phyloP scores from a whole-genome alignment of 2,329 filamentous ascomycete species.

The Pyrenophora graminea region DNA sequence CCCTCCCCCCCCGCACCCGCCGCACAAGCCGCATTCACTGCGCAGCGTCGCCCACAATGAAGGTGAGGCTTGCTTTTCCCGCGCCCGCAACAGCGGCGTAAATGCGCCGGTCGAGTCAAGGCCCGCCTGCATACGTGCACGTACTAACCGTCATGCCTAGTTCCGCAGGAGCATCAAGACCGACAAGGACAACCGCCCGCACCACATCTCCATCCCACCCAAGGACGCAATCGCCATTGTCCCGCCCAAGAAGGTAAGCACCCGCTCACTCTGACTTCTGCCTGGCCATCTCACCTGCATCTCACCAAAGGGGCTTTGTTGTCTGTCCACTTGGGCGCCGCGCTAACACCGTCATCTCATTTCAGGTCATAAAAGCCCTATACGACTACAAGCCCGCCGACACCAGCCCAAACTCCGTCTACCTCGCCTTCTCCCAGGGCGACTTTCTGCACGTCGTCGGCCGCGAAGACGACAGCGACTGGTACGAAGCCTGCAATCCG shows the following conservation, averaged over 20 bases:
- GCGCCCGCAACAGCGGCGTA: constrained; percentile 8
- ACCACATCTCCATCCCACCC: constrained; percentile 75
- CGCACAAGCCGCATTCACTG: constrained; percentile 22
- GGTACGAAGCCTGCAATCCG: constrained; percentile 99
- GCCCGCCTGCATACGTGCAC: constrained; percentile 19
- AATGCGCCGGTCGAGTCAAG: constrained; percentile 23
- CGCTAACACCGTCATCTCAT: constrained; percentile 31
- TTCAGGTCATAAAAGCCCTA: constrained; percentile 91
- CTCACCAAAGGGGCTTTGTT: too few relatives aligned
- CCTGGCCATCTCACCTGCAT: too few relatives aligned
- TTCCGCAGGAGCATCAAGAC: constrained; percentile 88
- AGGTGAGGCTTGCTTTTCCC: constrained; percentile 17
- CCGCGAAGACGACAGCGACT: constrained; percentile 89
- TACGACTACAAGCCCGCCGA: constrained; percentile 88
- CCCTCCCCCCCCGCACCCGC: not conserved
- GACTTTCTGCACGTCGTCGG: constrained; percentile 99
- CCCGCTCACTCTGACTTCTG: too few relatives aligned
- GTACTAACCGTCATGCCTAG: constrained; percentile 41
- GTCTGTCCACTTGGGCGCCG: not conserved
- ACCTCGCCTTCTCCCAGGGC: constrained; percentile 89
- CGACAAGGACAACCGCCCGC: constrained; percentile 75
- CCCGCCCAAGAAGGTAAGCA: constrained; percentile 83
- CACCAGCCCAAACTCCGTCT: constrained; percentile 59
- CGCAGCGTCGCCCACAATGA: constrained; percentile 21
- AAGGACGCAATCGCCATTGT: constrained; percentile 88